phyloP scores from a whole-genome alignment of 371 early-diverging fungal genomes.

The Apophysomyces sp. region DNA sequence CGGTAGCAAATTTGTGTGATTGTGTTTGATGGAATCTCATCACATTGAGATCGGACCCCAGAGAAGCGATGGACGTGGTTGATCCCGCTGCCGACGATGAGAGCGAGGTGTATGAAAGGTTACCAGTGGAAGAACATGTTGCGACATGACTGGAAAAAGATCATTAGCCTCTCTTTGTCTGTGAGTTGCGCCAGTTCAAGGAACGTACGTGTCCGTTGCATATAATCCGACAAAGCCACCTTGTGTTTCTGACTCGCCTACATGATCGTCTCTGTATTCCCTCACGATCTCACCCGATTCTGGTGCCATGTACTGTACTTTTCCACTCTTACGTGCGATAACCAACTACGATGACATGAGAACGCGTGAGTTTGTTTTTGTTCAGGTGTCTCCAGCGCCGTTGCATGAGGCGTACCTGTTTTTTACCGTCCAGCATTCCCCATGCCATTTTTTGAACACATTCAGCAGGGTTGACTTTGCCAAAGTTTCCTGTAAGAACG shows the following conservation, averaged over 20 bases:
- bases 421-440: constrained; percentile 33
- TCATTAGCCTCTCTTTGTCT: not conserved
- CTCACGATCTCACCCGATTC: constrained; percentile 46
- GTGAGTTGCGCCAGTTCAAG: too few species aligned
- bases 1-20: constrained; percentile 74
- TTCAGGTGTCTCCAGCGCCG: too few species aligned
- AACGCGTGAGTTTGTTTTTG: too few species aligned
- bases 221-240: constrained; percentile 64
- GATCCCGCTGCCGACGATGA: not conserved
- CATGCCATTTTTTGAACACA: constrained; percentile 56
- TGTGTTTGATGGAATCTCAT: constrained; percentile 72
- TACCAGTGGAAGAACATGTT: constrained; percentile 35
- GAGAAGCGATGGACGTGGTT: constrained; percentile 8
- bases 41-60: constrained; percentile 25
- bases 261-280: constrained; percentile 45
- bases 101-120: constrained; percentile 31
- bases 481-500: constrained; percentile 43
- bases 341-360: constrained; percentile 43
- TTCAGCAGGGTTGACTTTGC: constrained; percentile 51
- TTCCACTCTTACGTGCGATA: constrained; percentile 67
- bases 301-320: constrained; percentile 53
- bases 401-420: constrained; percentile 38
- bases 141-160: constrained; percentile 21
- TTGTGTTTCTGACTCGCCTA: constrained; percentile 31
- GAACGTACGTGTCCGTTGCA: constrained; percentile 51